Evolutionary conservation across 2,329 filamentous ascomycete species (phyloP).

Genomic region (Sclerotinia spermophila): DNA sequence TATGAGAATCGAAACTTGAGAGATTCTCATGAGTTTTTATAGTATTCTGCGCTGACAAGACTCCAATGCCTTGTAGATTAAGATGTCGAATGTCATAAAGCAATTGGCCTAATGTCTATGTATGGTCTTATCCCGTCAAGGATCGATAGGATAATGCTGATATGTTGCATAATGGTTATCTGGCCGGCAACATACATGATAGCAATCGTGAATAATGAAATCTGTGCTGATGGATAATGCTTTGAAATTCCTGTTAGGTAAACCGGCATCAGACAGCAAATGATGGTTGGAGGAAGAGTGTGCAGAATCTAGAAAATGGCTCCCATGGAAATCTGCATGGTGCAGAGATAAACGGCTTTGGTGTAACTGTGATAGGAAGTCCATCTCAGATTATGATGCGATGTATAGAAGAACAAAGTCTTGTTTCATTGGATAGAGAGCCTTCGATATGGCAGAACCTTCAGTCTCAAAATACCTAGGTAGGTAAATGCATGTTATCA

Average conservation of each 20-base stretch:
- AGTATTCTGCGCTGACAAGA: not conserved
- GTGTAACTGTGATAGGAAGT: constrained; percentile 13
- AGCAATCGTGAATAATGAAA: constrained; percentile 14
- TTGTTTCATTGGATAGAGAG: not conserved
- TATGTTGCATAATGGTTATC: constrained; percentile 3
- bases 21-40: constrained; percentile 6
- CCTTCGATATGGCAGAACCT: not conserved
- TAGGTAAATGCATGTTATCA: not conserved
- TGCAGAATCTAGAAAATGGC: not conserved
- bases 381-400: not conserved
- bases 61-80: constrained; percentile 9
- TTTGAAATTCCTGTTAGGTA: constrained; percentile 9
- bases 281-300: not conserved
- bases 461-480: not conserved
- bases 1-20: not conserved
- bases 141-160: not conserved
- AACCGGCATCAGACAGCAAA: not conserved
- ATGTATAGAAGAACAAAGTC: not conserved
- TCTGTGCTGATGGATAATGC: not conserved
- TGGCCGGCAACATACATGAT: not conserved
- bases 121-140: constrained; percentile 10
- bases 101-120: not conserved
- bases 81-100: not conserved
- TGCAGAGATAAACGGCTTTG: constrained; percentile 6
- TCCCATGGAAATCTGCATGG: constrained; percentile 3